These are phyloP conservation scores for Harrya chromipes DNA, from an alignment of 768 basidiomycete genomes.

Conservation along the genomic window DNA sequence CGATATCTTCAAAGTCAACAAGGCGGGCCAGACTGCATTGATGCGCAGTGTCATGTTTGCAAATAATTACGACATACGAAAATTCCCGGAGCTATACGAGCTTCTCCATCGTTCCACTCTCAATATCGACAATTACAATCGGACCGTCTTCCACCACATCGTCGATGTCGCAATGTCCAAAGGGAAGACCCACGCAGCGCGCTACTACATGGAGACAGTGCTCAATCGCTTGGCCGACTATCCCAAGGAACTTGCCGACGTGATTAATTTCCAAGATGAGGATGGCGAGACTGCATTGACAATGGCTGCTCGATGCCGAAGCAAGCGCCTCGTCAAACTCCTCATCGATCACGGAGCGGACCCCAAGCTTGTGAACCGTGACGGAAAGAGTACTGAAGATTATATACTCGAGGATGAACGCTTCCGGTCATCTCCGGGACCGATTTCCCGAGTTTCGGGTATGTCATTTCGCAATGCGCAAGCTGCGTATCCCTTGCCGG, in stretches of 20 bases:
- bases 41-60: slow-evolving; percentile 99
- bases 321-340: slow-evolving; percentile 92
- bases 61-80: slow-evolving; percentile 98
- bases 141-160: slow-evolving; percentile 97
- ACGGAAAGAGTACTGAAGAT: slow-evolving; percentile 96
- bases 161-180: slow-evolving; percentile 97
- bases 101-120: slow-evolving; percentile 96
- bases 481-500: slow-evolving; percentile 40
- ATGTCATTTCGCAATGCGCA: slow-evolving; percentile 78
- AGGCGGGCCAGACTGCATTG: slow-evolving; percentile 91
- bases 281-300: slow-evolving; percentile 98
- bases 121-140: slow-evolving; percentile 97
- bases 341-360: slow-evolving; percentile 96
- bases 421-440: slow-evolving; percentile 87
- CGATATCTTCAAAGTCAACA: slow-evolving; percentile 96
- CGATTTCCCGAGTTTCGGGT: slow-evolving; percentile 58
- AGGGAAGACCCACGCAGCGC: slow-evolving; percentile 94
- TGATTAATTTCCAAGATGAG: slow-evolving; percentile 99
- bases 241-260: slow-evolving; percentile 93
- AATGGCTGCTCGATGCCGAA: slow-evolving; percentile 92
- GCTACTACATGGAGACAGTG: slow-evolving; percentile 99
- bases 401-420: slow-evolving; percentile 99
- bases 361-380: slow-evolving; percentile 90
- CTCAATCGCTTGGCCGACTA: slow-evolving; percentile 84
- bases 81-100: slow-evolving; percentile 97